phyloP scores from a whole-genome alignment of 768 basidiomycete genomes.

The Boletus vinaceobasis region DNA sequence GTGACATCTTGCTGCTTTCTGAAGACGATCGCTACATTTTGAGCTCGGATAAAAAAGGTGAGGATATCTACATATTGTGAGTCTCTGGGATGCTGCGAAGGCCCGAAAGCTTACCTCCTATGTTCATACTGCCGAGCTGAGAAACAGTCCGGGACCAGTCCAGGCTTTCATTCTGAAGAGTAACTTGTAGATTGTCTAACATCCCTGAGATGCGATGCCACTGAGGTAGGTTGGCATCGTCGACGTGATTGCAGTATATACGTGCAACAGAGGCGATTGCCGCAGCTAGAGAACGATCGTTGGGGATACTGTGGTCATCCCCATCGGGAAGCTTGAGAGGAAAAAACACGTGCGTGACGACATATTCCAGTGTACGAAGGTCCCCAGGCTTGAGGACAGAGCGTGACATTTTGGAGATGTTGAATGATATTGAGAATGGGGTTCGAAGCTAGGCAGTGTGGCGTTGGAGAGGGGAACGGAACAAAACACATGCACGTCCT shows the following conservation, averaged over 20 bases:
- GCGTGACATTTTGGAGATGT: constrained; percentile 4
- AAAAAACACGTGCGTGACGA: constrained; percentile 41
- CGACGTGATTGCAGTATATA: constrained; percentile 15
- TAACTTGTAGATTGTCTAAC: constrained; percentile 24
- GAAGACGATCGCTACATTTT: constrained; percentile 46
- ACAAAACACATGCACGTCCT: not conserved
- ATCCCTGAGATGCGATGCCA: constrained; percentile 34
- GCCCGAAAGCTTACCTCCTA: constrained; percentile 1
- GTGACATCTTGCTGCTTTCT: constrained; percentile 28
- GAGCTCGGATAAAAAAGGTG: constrained; percentile 18
- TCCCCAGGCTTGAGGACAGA: constrained; percentile 1
- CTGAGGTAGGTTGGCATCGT: constrained; percentile 1
- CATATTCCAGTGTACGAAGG: constrained; percentile 22
- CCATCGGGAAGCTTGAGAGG: constrained; percentile 41
- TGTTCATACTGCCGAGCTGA: constrained; percentile 9
- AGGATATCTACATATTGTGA: constrained; percentile 30
- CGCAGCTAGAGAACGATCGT: constrained; percentile 28
- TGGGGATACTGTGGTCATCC: constrained; percentile 27
- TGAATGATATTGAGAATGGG: not conserved
- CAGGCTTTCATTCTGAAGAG: constrained; percentile 10
- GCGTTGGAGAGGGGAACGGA: not conserved
- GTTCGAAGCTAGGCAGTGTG: not conserved
- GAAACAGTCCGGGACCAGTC: constrained; percentile 4
- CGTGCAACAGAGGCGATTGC: constrained; percentile 16
- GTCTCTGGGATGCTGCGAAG: not conserved